phyloP scores from a whole-genome alignment of 306 rosid species.

The Cucumis hystrix region DNA sequence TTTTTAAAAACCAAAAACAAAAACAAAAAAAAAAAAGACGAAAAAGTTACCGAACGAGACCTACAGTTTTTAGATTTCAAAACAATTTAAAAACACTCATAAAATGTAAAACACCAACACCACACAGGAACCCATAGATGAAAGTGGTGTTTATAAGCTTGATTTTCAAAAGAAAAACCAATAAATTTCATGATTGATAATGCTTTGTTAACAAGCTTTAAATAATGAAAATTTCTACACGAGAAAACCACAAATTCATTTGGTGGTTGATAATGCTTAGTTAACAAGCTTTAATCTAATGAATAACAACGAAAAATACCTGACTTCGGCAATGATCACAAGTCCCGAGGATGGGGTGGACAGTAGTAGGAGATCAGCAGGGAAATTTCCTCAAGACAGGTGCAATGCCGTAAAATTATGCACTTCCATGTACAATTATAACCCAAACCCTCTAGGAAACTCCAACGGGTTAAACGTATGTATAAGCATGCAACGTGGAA shows the following conservation, averaged over 20 bases:
- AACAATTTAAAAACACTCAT: no score
- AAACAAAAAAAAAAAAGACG: no score
- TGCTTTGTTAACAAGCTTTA: neutral
- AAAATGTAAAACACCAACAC: no score
- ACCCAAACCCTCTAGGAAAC: neutral
- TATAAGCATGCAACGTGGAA: neutral
- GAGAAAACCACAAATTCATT: neutral
- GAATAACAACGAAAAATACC: neutral
- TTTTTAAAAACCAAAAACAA: no score
- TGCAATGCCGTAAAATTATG: neutral
- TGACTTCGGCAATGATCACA: neutral
- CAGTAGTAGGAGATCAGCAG: neutral
- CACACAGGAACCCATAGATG: no score
- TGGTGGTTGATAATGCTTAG: neutral
- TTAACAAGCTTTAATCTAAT: neutral
- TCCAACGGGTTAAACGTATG: neutral
- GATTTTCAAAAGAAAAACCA: no score
- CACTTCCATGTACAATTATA: neutral
- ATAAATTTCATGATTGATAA: neutral
- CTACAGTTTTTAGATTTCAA: no score
- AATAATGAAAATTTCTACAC: neutral
- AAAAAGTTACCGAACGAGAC: no score
- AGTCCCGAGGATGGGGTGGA: neutral
- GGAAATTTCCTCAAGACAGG: neutral
- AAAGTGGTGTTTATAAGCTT: no score